A percentile compares a stretch with the other conserved stretches of the same genome.
These are phyloP conservation scores for Chlamydomonas sp. DNA, from an alignment of 139 green algal species.

Conservation along the genomic window DNA sequence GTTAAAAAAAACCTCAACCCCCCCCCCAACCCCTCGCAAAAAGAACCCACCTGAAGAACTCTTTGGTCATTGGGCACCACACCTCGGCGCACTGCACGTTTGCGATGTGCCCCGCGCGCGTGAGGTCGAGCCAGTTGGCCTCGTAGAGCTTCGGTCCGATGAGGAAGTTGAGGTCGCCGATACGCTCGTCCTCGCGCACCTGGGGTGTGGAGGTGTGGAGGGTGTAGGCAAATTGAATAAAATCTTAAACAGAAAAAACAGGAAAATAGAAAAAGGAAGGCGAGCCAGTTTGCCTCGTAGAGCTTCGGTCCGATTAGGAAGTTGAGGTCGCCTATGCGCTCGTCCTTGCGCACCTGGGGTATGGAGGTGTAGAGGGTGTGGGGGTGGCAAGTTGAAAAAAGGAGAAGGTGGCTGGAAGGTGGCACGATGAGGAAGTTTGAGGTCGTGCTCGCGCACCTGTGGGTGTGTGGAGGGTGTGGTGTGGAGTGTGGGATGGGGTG, in stretches of 20 bases:
- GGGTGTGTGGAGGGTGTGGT: no score
- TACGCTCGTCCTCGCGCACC: slow-evolving; percentile 90
- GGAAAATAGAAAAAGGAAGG: no score
- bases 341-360: slow-evolving; percentile 96
- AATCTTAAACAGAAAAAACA: no score
- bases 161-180: slow-evolving; percentile 97
- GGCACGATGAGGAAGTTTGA: no score
- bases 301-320: slow-evolving; percentile 92
- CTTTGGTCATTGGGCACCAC: slow-evolving; percentile 94
- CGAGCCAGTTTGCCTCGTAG: slow-evolving; percentile 99
- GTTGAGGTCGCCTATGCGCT: slow-evolving; percentile 92
- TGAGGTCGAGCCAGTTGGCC: slow-evolving; percentile 98
- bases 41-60: slow-evolving; percentile 64
- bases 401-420: no score
- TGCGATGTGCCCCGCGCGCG: slow-evolving; percentile 89
- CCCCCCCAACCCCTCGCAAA: background rate
- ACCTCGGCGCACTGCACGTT: slow-evolving; percentile 98
- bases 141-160: slow-evolving; percentile 93
- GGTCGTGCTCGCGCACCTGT: no score
- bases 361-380: no score
- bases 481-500: no score
- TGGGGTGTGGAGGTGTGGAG: no score
- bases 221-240: no score
- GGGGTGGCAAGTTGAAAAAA: no score
- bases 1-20: background rate